These are phyloP conservation scores for Trapa incisa DNA, from an alignment of 345 rosid species.

Conservation along the genomic window DNA sequence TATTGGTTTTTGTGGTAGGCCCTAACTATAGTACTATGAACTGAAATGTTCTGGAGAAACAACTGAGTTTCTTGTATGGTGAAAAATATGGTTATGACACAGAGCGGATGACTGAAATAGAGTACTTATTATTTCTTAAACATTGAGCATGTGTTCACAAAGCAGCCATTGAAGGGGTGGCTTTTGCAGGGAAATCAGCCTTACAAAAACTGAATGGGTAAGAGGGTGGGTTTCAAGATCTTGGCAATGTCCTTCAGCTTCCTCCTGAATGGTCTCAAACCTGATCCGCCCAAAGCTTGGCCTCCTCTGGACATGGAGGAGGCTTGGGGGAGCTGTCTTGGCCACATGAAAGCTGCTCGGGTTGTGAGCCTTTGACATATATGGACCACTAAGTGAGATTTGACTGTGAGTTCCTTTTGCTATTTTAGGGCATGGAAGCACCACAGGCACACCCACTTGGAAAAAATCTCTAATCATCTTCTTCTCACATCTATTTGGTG, in stretches of 20 bases:
- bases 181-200: not conserved
- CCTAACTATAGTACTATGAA: no score
- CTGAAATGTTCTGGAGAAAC: no score
- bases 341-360: not conserved
- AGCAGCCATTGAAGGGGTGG: not conserved
- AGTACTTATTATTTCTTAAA: not conserved
- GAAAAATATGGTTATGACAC: not conserved
- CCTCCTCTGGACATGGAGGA: constrained; percentile 11
- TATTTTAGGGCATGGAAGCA: not conserved
- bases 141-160: not conserved
- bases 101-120: not conserved
- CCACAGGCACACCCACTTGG: not conserved
- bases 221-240: not conserved
- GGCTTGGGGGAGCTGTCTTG: constrained; percentile 10
- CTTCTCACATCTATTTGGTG: not conserved
- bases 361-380: constrained; percentile 5
- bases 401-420: not conserved
- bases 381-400: no score
- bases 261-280: constrained; percentile 14
- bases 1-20: no score
- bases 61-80: no score
- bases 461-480: not conserved
- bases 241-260: constrained; percentile 5
- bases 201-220: not conserved
- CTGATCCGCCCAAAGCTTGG: constrained; percentile 5